Percentiles rank a stretch among this genome's conserved stretches.
phyloP scores from a whole-genome alignment of 1,139 yeast species.

The Casaregolazyma lundiana region DNA sequence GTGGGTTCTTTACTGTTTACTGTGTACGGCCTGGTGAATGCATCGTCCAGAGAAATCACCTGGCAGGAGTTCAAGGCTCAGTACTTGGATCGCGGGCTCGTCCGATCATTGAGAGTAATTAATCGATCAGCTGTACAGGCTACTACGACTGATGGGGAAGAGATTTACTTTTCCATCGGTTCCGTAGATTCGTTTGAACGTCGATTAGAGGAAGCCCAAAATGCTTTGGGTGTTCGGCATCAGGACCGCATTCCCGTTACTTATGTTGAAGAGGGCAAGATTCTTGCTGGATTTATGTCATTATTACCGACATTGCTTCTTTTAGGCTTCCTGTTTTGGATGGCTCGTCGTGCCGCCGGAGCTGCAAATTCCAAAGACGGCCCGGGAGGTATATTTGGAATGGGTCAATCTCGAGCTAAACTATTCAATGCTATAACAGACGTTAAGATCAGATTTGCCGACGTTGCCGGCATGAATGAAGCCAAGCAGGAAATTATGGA shows the following conservation, averaged over 20 bases:
- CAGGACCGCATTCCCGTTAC: slow-evolving; percentile 77
- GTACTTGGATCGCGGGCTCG: slow-evolving; percentile 79
- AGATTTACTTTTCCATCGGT: slow-evolving; percentile 74
- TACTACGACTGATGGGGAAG: slow-evolving; percentile 16
- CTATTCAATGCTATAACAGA: slow-evolving; percentile 89
- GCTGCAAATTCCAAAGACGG: slow-evolving; percentile 33
- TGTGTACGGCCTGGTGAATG: slow-evolving; percentile 30
- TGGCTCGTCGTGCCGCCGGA: slow-evolving; percentile 40
- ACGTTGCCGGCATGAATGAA: slow-evolving; percentile 96
- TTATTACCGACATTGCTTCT: slow-evolving; percentile 80
- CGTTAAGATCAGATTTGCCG: slow-evolving; percentile 79
- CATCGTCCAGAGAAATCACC: slow-evolving; percentile 48
- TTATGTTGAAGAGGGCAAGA: slow-evolving; percentile 64
- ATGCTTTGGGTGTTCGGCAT: slow-evolving; percentile 56
- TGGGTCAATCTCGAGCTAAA: slow-evolving; percentile 87
- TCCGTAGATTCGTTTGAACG: slow-evolving; percentile 89
- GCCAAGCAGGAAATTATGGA: slow-evolving; percentile 99
- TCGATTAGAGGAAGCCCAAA: slow-evolving; percentile 71
- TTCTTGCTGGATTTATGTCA: slow-evolving; percentile 60
- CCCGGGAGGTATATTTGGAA: slow-evolving; percentile 45
- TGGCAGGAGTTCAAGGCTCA: slow-evolving; percentile 88
- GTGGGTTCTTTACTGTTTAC: slow-evolving; percentile 25
- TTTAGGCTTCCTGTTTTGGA: slow-evolving; percentile 49
- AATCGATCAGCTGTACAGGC: slow-evolving; percentile 7
- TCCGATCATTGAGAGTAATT: slow-evolving; percentile 62